Conservation (phyloP, 2,329 filamentous ascomycete species). For the Setomelanomma holmii region DNA sequence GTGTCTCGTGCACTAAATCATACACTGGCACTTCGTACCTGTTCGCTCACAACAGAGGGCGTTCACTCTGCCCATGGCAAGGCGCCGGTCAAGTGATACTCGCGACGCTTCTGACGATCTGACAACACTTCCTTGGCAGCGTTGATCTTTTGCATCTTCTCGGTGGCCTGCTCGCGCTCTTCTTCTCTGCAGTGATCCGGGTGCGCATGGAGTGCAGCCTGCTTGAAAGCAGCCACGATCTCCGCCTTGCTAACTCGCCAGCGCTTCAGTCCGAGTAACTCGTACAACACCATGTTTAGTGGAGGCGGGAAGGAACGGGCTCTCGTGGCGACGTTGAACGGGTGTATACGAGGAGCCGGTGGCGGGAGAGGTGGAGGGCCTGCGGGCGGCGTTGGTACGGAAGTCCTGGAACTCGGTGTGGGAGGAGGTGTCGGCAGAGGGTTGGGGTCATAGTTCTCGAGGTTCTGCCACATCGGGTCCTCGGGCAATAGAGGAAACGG, state of each 20-base stretch:
- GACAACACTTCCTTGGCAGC: slow-evolving; percentile 32
- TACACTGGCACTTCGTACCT: neutral
- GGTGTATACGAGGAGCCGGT: neutral
- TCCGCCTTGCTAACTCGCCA: slow-evolving; percentile 16
- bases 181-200: slow-evolving; percentile 26
- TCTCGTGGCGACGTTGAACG: neutral
- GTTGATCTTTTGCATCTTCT: slow-evolving; percentile 34
- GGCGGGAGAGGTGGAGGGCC: slow-evolving; percentile 2
- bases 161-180: slow-evolving; percentile 19
- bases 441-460: slow-evolving; percentile 23
- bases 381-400: slow-evolving; percentile 2
- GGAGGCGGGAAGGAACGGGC: slow-evolving; percentile 4
- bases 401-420: neutral
- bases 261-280: slow-evolving; percentile 17
- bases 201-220: slow-evolving; percentile 20
- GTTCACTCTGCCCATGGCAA: slow-evolving; percentile 13
- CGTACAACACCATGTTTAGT: slow-evolving; percentile 24
- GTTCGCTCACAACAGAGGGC: neutral
- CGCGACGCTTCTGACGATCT: slow-evolving; percentile 10
- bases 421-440: slow-evolving; percentile 6
- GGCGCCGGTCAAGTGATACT: slow-evolving; percentile 17
- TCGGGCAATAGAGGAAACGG: slow-evolving; percentile 16
- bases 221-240: slow-evolving; percentile 27
- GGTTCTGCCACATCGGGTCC: slow-evolving; percentile 24
- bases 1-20: too few species aligned